Conservation (phyloP, 257 asterid species). For the Lithospermum erythrorhizon region DNA sequence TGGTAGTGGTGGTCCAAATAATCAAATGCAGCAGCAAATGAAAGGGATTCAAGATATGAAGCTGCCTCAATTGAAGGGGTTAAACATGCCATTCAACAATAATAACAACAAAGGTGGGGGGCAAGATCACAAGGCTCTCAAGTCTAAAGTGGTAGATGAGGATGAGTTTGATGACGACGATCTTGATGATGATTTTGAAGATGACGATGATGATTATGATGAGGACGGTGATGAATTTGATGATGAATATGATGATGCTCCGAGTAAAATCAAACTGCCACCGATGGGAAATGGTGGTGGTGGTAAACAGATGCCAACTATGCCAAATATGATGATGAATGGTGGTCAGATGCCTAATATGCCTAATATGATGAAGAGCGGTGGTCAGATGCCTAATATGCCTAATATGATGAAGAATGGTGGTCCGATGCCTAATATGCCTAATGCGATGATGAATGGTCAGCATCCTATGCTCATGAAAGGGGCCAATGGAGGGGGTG, state of each 20-base stretch:
- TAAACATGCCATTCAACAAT: constrained; percentile 31
- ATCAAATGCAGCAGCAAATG: constrained; percentile 34
- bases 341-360: not conserved
- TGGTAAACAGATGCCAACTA: constrained; percentile 10
- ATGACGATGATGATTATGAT: not conserved
- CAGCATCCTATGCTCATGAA: constrained; percentile 35
- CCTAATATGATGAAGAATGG: not conserved
- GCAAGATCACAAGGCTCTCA: constrained; percentile 43
- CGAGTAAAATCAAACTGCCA: constrained; percentile 34
- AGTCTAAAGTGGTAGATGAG: constrained; percentile 36
- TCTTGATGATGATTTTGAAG: not conserved
- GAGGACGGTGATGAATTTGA: constrained; percentile 38
- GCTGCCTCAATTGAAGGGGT: constrained; percentile 24
- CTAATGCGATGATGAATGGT: constrained; percentile 19
- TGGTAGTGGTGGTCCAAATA: constrained; percentile 18
- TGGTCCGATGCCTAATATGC: constrained; percentile 2
- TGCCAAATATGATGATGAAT: constrained; percentile 8
- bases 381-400: constrained; percentile 1
- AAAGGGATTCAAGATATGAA: constrained; percentile 51
- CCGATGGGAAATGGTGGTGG: not conserved
- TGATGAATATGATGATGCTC: constrained; percentile 43
- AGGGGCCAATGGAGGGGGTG: constrained; percentile 10
- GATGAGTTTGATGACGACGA: constrained; percentile 39
- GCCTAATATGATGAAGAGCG: not conserved
- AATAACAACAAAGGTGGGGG: constrained; percentile 12